phyloP scores from a whole-genome alignment of 2,329 filamentous ascomycete species.

The Elsinoe perseae region DNA sequence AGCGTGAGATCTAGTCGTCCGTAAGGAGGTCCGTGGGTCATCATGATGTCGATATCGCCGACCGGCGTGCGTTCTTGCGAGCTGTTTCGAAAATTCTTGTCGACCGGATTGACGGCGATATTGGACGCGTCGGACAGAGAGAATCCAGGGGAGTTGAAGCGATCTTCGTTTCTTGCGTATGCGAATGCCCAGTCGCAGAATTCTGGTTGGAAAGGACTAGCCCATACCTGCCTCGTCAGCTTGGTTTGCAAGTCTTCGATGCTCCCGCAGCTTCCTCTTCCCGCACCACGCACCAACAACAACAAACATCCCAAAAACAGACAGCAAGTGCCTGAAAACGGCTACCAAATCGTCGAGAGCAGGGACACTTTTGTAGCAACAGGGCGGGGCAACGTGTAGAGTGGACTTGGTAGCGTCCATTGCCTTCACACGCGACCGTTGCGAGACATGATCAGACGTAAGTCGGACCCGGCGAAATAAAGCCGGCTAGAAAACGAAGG shows the following conservation, averaged over 20 bases:
- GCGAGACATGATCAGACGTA: no score
- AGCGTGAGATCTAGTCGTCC: slow-evolving; percentile 42
- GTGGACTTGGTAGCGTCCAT: no score
- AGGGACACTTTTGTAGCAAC: no score
- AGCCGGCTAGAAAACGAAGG: no score
- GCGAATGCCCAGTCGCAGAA: slow-evolving; percentile 51
- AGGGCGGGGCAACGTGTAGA: no score
- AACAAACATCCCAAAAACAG: neutral
- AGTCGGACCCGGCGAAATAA: no score
- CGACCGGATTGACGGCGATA: slow-evolving; percentile 32
- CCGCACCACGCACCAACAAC: neutral
- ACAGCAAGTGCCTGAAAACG: neutral
- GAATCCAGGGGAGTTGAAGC: slow-evolving; percentile 40
- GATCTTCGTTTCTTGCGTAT: slow-evolving; percentile 44
- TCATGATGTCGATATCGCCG: slow-evolving; percentile 51
- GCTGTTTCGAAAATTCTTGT: neutral
- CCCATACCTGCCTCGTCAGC: slow-evolving; percentile 36
- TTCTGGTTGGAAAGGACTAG: slow-evolving; percentile 48
- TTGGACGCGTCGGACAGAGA: slow-evolving; percentile 27
- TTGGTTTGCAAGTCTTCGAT: neutral
- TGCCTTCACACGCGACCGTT: no score
- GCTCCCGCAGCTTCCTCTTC: neutral
- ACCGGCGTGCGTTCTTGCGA: neutral
- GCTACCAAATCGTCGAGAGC: no score
- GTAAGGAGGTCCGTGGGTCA: slow-evolving; percentile 54